Evolutionary conservation across 2,329 filamentous ascomycete genomes (phyloP).

Genomic region (Aspergillus fumigatus): DNA sequence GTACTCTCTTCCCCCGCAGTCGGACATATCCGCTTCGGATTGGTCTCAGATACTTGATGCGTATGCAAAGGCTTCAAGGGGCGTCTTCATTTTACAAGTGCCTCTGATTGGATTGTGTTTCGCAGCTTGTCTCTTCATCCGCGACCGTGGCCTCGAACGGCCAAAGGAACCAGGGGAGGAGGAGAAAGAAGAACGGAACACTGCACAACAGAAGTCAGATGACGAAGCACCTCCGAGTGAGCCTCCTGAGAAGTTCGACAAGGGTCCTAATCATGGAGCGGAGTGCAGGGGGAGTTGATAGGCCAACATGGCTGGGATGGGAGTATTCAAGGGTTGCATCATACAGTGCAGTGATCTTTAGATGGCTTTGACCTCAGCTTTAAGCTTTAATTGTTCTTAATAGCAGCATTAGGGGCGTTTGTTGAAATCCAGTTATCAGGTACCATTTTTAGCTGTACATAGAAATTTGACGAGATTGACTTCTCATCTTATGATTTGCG

Average conservation of each 20-base stretch:
- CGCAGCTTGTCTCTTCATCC: slow-evolving; percentile 49
- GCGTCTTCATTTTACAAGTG: slow-evolving; percentile 55
- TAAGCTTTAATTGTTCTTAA: not conserved
- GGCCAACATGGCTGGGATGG: not conserved
- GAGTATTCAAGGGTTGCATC: not conserved
- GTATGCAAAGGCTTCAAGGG: slow-evolving; percentile 51
- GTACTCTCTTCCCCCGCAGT: slow-evolving; percentile 32
- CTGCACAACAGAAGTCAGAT: slow-evolving; percentile 24
- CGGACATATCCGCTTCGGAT: slow-evolving; percentile 28
- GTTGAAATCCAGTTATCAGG: not conserved
- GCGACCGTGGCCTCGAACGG: slow-evolving; percentile 45
- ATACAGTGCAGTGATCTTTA: not conserved
- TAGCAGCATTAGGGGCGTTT: not conserved
- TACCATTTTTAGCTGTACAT: not conserved
- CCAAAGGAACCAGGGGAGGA: slow-evolving; percentile 26
- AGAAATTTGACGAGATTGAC: not conserved
- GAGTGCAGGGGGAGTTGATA: not conserved
- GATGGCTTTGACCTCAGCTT: not conserved
- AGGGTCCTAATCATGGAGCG: not conserved
- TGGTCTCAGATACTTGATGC: slow-evolving; percentile 44
- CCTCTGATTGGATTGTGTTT: slow-evolving; percentile 52
- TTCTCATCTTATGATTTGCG: not conserved
- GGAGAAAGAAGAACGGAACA: slow-evolving; percentile 24
- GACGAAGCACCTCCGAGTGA: slow-evolving; percentile 11
- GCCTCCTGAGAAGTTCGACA: not conserved